Base-by-base conservation (phyloP, 345 rosid genomes). In the Eucalyptus pauciflora region DNA sequence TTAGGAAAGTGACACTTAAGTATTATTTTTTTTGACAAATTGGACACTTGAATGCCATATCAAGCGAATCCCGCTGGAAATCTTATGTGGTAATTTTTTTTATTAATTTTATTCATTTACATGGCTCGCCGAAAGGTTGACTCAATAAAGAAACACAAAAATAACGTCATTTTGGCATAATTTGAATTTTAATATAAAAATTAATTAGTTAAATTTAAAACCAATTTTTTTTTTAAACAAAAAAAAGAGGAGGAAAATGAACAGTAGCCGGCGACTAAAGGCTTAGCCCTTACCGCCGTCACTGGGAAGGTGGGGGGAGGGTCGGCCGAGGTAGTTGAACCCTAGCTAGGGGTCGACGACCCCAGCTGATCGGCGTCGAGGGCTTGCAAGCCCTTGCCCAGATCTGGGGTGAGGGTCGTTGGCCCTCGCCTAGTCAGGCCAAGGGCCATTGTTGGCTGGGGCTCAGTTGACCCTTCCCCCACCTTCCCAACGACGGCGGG, bases 291-390 rank as follows among this genome's bases (percentile, higher is more conserved):
- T 0, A 0, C 24, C 58, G 45, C 10, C 0, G 2, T 18, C 24
- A 4, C 3, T 8, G 3, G 5, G 58, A 52, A 52, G 58, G 58
- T 18, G 58, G 25, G 58, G 56, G 24, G 4, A 52, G 58, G 58
- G 25, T 18, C 3, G 56, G 3, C 0, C 3, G 10, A 52, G 24
- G 56, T 18, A 0, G 0, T 1, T 1, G 24, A 52, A 9, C 9
- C 24, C 0, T 7, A 1, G 56, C 24, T 52, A 52, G 56, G 24
- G 7, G 56, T 0, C 0, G 7, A 4, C 2, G 24, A 52, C 7
- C 56, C 0, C 0, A 0, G 10, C 1, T 24, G 3, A 52, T 1
- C 1, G 4, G 10, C 0, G 3, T 0, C 1, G 2, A 52, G 58
- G 2, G 58, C 24, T 0, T 17, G 5, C 10, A 0, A 52, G 10